Evolutionary conservation across 2,329 filamentous ascomycete genomes (phyloP), one percentile per base, ranked within the genome.

Genomic region (Aspergillus pseudotamarii): DNA sequence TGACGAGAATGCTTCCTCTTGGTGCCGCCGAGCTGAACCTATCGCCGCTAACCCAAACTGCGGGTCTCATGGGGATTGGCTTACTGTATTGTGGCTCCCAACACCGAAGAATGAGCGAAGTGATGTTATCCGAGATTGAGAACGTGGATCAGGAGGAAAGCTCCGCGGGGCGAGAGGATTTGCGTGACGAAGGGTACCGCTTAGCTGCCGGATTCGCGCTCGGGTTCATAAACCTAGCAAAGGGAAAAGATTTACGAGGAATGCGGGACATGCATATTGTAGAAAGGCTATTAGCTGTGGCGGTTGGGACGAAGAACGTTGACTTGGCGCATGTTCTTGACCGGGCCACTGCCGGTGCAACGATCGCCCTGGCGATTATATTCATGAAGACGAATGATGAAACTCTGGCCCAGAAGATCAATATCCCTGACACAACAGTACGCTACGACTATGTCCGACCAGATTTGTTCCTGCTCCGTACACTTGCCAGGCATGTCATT

Each of bases 81-180:
- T 81, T 99, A 46, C 83, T 99, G 1, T 99, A 98, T 77, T 96
- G 91, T 79, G 91, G 94, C 74, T 97, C 94, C 32, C 94, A 98
- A 72, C 96, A 99, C 79, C 91, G 96, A 34, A 89, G 96, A 43
- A 99, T 99, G 95, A 98, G 93, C 74, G 95, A 99, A 76, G 93
- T 98, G 21, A 97, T 99, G 93, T 87, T 99, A 57, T 98, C 94
- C 0, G 95, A 99, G 76, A 95, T 99, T 64, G 93, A 97, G 75
- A 91, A 94, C 66, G 85, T 93, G 58, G 93, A 95, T 30, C 86
- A 91, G 43, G 91, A 94, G 59, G 94, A 97, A 64, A 82, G 83
- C 6, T 83, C 84, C 30, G 78, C 82, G 58, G 82, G 85, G 9
- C 91, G 94, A 62, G 92, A 97, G 71, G 89, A 89, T 26, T 80